Base-by-base conservation (phyloP, 148 eudicot genomes). In the Rhododendron ferrugineum region DNA sequence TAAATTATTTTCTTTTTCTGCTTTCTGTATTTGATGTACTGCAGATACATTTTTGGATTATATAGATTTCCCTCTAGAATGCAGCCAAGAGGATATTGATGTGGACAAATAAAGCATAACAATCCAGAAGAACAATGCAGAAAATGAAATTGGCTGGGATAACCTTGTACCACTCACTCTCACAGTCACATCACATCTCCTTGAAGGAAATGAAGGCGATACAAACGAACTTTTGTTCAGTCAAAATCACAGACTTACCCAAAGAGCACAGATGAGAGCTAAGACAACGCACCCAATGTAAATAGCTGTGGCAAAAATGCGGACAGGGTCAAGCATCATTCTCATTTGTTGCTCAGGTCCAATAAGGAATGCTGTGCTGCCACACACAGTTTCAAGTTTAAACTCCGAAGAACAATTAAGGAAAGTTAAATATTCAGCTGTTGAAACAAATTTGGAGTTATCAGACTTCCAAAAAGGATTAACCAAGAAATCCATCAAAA, bases 301-400 rank as follows among this genome's bases (percentile, higher is more conserved):
- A 82, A 96, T 90, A 60, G 91, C 88, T 23, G 97, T 94, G 84
- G 99, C 97, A 88, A 94, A 96, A 36, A 93, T 28, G 46, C 98
- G 95, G 42, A 94, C 93, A 78, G 97, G 93, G 88, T 96, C 98
- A 94, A 96, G 89, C 98, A 96, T 95, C 94, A 93, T 95, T 86
- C 92, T 90, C 52, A 93, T 64, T 91, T 96, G 99, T 88, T 94
- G 93, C 66, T 85, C 77, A 58, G 98, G 92, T 88, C 98, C 99
- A 83, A 93, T 89, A 84, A 96, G 92, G 87, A 96, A 95, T 84
- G 95, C 95, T 93, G 99, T 96, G 93, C 97, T 94, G 98, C 88
- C 94, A 91, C 86, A 87, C 84, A 87, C 47, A 87, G 62, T 87
- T 46, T 80, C 54, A 85, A 66, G 30, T 81, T 74, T 72, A 89